Evolutionary conservation across 2,329 filamentous ascomycete genomes (phyloP).

Genomic region (Podosphaera aphanis): DNA sequence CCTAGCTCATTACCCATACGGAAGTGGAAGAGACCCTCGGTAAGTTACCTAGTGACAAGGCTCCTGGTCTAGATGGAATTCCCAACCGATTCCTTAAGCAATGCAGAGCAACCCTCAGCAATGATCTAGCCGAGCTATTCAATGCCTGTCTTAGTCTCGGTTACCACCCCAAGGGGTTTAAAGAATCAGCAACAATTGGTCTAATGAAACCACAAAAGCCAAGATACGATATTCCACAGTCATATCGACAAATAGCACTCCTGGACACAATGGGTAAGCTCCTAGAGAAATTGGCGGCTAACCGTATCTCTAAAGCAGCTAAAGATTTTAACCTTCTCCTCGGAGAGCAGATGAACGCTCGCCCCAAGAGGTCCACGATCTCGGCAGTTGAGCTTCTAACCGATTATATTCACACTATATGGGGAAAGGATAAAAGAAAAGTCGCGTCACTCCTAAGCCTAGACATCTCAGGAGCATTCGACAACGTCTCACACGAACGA

Average conservation of each 20-base stretch:
- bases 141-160: not conserved
- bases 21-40: not conserved
- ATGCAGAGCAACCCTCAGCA: not conserved
- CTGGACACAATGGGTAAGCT: not conserved
- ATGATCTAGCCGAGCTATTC: not conserved
- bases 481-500: too few relatives aligned
- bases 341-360: not conserved
- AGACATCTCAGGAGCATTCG: not conserved
- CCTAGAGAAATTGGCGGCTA: not conserved
- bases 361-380: not conserved
- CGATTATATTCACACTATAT: not conserved
- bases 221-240: not conserved
- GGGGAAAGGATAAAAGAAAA: not conserved
- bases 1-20: not conserved
- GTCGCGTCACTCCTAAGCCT: not conserved
- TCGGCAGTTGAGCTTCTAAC: not conserved
- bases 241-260: not conserved
- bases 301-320: not conserved
- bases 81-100: not conserved
- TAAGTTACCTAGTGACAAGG: not conserved
- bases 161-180: not conserved
- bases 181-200: not conserved
- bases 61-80: not conserved
- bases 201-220: not conserved
- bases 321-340: not conserved